A percentile compares a stretch with the other conserved stretches of the same genome.
Conservation (phyloP, 2,329 filamentous ascomycete genomes). For the Scortechinia acanthostroma region DNA sequence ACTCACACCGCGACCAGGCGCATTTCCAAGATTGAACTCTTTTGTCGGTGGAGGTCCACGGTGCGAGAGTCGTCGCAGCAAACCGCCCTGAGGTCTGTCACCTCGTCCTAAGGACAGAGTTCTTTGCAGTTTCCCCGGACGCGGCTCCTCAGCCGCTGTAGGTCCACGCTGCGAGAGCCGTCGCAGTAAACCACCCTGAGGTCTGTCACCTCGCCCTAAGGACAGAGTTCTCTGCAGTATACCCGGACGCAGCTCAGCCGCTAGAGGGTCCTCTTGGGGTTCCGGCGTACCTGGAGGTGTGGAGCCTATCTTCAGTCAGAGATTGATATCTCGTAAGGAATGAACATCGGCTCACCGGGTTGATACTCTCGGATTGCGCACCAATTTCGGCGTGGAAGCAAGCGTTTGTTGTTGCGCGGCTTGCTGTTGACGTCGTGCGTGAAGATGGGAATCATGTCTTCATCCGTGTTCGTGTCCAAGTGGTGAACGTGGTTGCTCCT, state of each 20-base stretch:
- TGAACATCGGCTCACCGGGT: conserved; percentile 47
- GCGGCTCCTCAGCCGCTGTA: background rate
- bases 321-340: background rate
- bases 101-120: background rate
- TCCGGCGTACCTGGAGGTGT: conserved; percentile 49
- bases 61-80: background rate
- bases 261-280: background rate
- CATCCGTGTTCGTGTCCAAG: conserved; percentile 73
- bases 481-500: conserved; percentile 79
- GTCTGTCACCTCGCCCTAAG: background rate
- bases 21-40: background rate
- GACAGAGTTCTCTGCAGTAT: background rate
- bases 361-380: conserved; percentile 82
- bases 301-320: background rate
- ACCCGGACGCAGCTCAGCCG: background rate
- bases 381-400: conserved; percentile 89
- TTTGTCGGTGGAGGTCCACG: background rate
- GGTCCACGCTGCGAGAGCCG: background rate
- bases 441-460: conserved; percentile 94
- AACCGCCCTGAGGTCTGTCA: background rate
- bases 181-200: background rate
- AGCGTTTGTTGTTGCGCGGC: conserved; percentile 79
- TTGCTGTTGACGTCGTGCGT: conserved; percentile 82
- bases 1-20: background rate
- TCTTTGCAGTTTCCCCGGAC: background rate